Base-by-base conservation (phyloP, 345 rosid genomes). In the Brassica rapa region DNA sequence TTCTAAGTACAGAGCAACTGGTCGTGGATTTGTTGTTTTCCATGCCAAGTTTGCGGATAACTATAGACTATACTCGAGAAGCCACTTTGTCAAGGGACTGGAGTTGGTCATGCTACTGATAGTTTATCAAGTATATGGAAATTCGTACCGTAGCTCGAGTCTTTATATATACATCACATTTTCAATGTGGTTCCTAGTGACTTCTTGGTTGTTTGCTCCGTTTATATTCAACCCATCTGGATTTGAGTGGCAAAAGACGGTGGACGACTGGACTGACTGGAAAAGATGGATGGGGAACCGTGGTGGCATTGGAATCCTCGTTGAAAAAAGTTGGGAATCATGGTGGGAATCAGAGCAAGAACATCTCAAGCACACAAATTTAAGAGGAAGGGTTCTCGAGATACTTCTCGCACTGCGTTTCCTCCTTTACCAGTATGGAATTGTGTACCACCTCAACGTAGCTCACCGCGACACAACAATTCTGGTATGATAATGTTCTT, bases 201-300 rank as follows among this genome's bases (percentile, higher is more conserved):
- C 30, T 12, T 96, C 98, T 72, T 96, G 99, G 99, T 77, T 96
- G 85, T 91, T 96, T 86, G 97, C 96, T 41, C 99, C 98, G 2
- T 91, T 88, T 77, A 82, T 91, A 78, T 95, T 95, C 83, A 95
- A 95, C 73, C 99, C 98, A 30, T 89, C 99, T 68, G 96, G 97
- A 24, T 93, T 95, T 72, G 98, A 95, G 74, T 87, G 99, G 99
- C 99, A 95, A 73, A 95, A 95, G 84, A 91, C 97, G 0, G 94
- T 86, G 77, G 98, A 93, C 71, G 98, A 95, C 77, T 90, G 99
- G 99, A 89, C 97, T 23, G 98, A 95, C 76, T 95, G 99, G 99
- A 95, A 91, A 80, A 74, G 97, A 68, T 93, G 99, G 98, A 93
- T 93, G 98, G 97, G 97, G 19, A 91, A 91, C 83, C 91, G 90